Evolutionary conservation across 139 green algal genomes (phyloP), one percentile per base, ranked within the genome.

Genomic region (Chlorella sp.): DNA sequence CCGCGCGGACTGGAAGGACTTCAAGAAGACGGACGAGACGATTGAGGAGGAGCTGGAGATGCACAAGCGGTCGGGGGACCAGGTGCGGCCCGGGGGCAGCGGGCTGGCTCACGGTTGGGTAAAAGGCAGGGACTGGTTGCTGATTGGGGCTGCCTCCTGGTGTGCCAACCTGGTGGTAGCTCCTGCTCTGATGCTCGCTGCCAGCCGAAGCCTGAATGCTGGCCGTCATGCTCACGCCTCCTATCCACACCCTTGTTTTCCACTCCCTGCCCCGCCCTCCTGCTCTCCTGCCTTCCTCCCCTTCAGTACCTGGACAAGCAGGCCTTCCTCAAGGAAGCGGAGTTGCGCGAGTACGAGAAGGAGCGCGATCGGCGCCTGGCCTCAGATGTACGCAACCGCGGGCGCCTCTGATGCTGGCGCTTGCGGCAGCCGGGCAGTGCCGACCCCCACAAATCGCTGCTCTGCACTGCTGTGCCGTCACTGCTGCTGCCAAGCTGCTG

Each of bases 321-420:
- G 62, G 94, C 96, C 18, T 98, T 98, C 88, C 86, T 98, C 18
- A 94, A 95, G 74, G 85, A 92, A 23, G 90, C 95, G 9, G 95
- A 98, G 87, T 80, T 97, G 82, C 83, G 93, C 0, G 90, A 98
- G 85, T 98, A 98, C 81, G 95, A 98, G 91, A 85, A 89, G 62
- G 95, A 98, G 88, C 85, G 95, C 0, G 95, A 98, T 87, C 75
- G 85, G 28, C 86, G 95, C 2, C 89, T 98, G 30, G 88, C 76
- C 1, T 86, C 85, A 1, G 93, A 96, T 80, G 85, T 96, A 32
- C 83, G 92, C 47, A 92, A 83, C 63, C 56, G 92, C 12, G 91
- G 88, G 25, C 62, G 91, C 11, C 44, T 91, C 15, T 93, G 70
- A 78, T 18, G n/a, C 30, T 38, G 69, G 67, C 32, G 30, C 7